phyloP scores from a whole-genome alignment of 495 filamentous ascomycete genomes.

The Aspergillus campestris region DNA sequence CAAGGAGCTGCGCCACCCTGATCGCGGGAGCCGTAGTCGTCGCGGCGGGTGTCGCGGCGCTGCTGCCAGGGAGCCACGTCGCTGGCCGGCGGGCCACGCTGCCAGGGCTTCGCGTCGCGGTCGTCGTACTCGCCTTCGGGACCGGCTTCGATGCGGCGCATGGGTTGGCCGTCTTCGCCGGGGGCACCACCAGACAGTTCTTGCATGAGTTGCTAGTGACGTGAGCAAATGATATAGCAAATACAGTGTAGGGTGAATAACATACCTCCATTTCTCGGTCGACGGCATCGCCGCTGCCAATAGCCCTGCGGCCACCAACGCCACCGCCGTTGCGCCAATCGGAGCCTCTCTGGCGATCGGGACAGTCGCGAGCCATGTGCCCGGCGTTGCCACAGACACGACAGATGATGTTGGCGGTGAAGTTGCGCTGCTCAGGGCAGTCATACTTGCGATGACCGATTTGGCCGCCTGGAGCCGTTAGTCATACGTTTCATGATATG shows the following conservation, averaged over 20 bases:
- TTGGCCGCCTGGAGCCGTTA: slow-evolving; percentile 59
- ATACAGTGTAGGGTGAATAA: slow-evolving; percentile 9
- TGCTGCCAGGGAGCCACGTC: slow-evolving; percentile 72
- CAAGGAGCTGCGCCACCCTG: slow-evolving; percentile 44
- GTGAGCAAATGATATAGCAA: slow-evolving; percentile 22
- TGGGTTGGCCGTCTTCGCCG: slow-evolving; percentile 52
- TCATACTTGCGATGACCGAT: slow-evolving; percentile 99
- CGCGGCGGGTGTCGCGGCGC: slow-evolving; percentile 48
- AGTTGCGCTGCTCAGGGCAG: slow-evolving; percentile 95
- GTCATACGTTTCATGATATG: slow-evolving; percentile 5
- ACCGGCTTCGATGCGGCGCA: slow-evolving; percentile 81
- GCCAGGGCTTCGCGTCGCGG: slow-evolving; percentile 74
- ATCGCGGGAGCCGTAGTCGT: slow-evolving; percentile 43
- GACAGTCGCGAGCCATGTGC: slow-evolving; percentile 90
- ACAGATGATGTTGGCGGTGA: slow-evolving; percentile 97
- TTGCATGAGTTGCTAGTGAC: slow-evolving; percentile 83
- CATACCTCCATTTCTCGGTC: slow-evolving; percentile 92
- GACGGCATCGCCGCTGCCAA: slow-evolving; percentile 72
- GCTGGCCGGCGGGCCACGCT: slow-evolving; percentile 68
- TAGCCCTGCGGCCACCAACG: slow-evolving; percentile 47
- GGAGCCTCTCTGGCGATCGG: slow-evolving; percentile 78
- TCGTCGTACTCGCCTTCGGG: slow-evolving; percentile 51
- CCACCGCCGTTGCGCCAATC: slow-evolving; percentile 80
- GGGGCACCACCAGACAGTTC: slow-evolving; percentile 78
- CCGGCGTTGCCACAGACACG: slow-evolving; percentile 94